Evolutionary conservation across 805 yeast genomes (phyloP).

Genomic region (Kodamaea hsintzibuensis): DNA sequence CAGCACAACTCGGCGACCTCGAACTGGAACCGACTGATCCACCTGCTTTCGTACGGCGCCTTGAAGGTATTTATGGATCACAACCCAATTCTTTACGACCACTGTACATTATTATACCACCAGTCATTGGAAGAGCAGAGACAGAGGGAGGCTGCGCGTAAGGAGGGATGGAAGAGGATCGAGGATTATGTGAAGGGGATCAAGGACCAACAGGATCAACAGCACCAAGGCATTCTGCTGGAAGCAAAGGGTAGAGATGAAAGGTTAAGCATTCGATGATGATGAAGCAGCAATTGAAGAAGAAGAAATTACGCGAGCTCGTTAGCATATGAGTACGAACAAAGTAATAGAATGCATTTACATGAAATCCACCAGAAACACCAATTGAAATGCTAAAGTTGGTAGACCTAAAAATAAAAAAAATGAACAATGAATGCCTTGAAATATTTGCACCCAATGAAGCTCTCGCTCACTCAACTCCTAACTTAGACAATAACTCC

Average conservation of each 20-base stretch:
- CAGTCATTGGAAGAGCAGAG: slow-evolving; percentile 75
- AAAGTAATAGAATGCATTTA: not conserved
- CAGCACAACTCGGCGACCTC: slow-evolving; percentile 49
- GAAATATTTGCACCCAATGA: not conserved
- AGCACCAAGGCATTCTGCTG: not conserved
- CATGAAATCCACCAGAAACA: not conserved
- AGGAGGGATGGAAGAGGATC: slow-evolving; percentile 69
- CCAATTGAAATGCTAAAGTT: no score
- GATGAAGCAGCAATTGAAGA: not conserved
- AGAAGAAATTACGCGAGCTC: not conserved
- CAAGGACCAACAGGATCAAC: slow-evolving; percentile 12
- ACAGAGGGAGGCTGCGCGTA: slow-evolving; percentile 59
- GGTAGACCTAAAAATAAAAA: not conserved
- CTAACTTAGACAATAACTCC: not conserved
- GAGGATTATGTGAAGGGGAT: slow-evolving; percentile 54
- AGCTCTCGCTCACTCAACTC: not conserved
- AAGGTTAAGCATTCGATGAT: not conserved
- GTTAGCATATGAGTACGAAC: not conserved
- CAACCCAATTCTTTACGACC: slow-evolving; percentile 86
- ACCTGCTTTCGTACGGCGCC: slow-evolving; percentile 87
- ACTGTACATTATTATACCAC: slow-evolving; percentile 85
- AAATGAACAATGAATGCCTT: not conserved
- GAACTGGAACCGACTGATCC: slow-evolving; percentile 94
- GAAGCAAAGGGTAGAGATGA: not conserved
- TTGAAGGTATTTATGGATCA: slow-evolving; percentile 90